phyloP scores from a whole-genome alignment of 1,139 yeast species.

The Magnusiomyces magnusii region DNA sequence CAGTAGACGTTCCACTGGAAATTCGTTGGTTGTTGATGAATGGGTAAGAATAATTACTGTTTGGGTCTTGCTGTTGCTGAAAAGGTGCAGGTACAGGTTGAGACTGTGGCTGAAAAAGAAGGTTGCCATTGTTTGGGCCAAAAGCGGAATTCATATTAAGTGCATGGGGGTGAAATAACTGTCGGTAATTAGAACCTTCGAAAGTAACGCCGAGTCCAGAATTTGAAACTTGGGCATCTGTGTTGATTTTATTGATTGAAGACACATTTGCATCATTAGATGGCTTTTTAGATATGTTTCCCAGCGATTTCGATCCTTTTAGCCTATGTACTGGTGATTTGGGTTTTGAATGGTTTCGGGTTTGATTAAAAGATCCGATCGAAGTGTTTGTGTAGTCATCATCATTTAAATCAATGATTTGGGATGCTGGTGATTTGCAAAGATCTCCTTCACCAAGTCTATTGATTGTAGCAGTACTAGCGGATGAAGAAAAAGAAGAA shows the following conservation, averaged over 20 bases:
- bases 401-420: neutral
- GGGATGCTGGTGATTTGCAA: neutral
- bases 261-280: neutral
- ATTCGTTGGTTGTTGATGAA: neutral
- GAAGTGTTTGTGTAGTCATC: neutral
- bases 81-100: too few species aligned
- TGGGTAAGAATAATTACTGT: neutral
- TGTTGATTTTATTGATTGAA: neutral
- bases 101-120: too few species aligned
- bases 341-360: neutral
- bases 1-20: neutral
- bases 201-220: neutral
- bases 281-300: neutral
- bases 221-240: neutral
- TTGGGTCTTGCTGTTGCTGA: neutral
- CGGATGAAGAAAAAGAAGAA: neutral
- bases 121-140: neutral
- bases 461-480: neutral
- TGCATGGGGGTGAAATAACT: too few species aligned
- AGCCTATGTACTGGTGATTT: neutral
- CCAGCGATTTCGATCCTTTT: neutral
- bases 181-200: neutral
- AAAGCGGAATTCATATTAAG: too few species aligned
- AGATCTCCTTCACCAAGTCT: neutral
- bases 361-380: too few species aligned